phyloP scores from a whole-genome alignment of 176 grass and related monocot genomes.

The Puccinellia tenuiflora region DNA sequence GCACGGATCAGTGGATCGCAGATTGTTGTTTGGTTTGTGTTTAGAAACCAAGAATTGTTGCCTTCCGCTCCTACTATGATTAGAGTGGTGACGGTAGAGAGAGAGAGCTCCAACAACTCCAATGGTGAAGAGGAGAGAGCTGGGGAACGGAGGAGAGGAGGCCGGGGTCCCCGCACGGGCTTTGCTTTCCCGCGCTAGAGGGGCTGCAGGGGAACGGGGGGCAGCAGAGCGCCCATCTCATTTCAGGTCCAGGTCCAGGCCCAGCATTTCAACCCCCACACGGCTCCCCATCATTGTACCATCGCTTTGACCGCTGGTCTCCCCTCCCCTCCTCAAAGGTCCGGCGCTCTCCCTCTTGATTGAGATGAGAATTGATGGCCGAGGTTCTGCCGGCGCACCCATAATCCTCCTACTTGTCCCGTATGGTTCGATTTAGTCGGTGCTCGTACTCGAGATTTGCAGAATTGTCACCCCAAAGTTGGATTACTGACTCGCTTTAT shows the following conservation, averaged over 20 bases:
- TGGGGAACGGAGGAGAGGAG: not conserved
- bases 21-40: no score
- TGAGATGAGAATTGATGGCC: not conserved
- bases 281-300: constrained; percentile 46
- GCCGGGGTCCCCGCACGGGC: not conserved
- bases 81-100: not conserved
- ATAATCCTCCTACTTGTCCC: no score
- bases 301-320: constrained; percentile 59
- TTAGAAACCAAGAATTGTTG: not conserved
- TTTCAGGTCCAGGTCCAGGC: no score
- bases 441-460: no score
- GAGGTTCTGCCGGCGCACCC: not conserved
- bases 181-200: not conserved
- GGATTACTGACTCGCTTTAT: no score
- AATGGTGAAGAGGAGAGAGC: not conserved
- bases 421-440: no score
- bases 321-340: not conserved
- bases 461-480: no score
- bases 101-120: no score
- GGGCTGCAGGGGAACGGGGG: constrained; percentile 71
- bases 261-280: constrained; percentile 28
- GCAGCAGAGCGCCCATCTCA: constrained; percentile 32
- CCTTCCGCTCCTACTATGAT: not conserved
- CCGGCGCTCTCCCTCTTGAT: not conserved
- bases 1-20: no score